phyloP scores from a whole-genome alignment of 495 filamentous ascomycete genomes.

The Talaromyces adpressus region DNA sequence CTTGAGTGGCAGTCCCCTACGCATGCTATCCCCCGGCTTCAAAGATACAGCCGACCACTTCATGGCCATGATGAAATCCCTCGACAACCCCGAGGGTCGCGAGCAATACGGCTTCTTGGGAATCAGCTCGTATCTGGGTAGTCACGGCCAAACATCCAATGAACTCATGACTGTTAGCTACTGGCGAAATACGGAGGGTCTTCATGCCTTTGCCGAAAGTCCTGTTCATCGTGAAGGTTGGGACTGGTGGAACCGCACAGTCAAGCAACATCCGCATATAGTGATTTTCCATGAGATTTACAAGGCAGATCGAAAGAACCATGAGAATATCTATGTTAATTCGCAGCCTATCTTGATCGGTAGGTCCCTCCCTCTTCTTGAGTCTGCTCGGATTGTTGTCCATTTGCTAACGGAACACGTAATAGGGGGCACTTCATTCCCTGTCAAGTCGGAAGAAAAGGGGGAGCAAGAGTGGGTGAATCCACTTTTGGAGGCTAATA shows the following conservation, averaged over 20 bases:
- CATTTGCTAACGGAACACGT: not conserved
- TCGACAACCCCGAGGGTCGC: conserved; percentile 14
- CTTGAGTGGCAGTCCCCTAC: conserved; percentile 14
- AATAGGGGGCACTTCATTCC: conserved; percentile 4
- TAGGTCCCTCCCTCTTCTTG: not conserved
- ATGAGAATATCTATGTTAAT: conserved; percentile 41
- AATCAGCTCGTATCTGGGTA: conserved; percentile 12
- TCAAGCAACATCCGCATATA: conserved; percentile 32
- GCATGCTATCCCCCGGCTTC: conserved; percentile 23
- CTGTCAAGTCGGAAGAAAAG: not conserved
- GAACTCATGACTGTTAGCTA: conserved; percentile 38
- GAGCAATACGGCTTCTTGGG: conserved; percentile 28
- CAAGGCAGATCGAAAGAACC: conserved; percentile 21
- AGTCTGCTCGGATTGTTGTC: not conserved
- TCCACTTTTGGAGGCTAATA: conserved; percentile 5
- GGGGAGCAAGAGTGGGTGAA: not conserved
- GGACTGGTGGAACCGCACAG: conserved; percentile 35
- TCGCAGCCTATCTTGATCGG: conserved; percentile 19
- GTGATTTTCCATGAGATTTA: conserved; percentile 44
- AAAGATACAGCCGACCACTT: conserved; percentile 20
- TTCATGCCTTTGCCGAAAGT: conserved; percentile 45
- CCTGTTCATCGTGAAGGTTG: conserved; percentile 35
- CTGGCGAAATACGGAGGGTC: conserved; percentile 35
- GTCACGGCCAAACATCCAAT: conserved; percentile 19
- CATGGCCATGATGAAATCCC: conserved; percentile 14